A percentile compares a stretch with the other conserved stretches of the same genome.
Conservation (phyloP, 108 stramenopile species). For the Nannochloropsis oceanica region DNA sequence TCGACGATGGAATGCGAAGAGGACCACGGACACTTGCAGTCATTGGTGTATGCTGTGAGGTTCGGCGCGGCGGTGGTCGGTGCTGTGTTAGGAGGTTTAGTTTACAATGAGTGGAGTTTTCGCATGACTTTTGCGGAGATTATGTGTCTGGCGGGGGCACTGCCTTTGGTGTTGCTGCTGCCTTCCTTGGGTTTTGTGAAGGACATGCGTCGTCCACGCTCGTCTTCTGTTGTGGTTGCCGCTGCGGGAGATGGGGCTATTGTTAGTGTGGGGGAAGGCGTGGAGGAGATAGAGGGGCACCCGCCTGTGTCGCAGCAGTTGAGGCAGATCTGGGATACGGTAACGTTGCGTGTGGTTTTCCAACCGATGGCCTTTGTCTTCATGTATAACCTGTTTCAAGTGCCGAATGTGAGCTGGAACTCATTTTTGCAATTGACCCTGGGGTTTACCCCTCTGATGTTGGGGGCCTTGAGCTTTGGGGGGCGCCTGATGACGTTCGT, state of each 20-base stretch:
- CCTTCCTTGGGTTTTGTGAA: neutral
- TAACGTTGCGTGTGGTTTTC: constrained; percentile 44
- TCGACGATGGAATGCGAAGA: neutral
- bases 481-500: constrained; percentile 39
- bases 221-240: too few relatives aligned
- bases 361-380: constrained; percentile 44
- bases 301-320: neutral
- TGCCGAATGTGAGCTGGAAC: constrained; percentile 43
- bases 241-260: too few relatives aligned
- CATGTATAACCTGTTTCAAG: constrained; percentile 40
- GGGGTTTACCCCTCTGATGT: constrained; percentile 26
- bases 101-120: neutral
- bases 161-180: neutral
- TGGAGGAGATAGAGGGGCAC: neutral
- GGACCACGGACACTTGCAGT: neutral
- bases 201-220: neutral
- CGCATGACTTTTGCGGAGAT: neutral
- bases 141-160: neutral
- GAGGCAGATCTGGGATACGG: constrained; percentile 44
- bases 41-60: neutral
- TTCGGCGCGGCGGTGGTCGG: neutral
- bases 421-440: constrained; percentile 34
- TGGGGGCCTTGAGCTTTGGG: constrained; percentile 28
- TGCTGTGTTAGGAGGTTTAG: neutral
- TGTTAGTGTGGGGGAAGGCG: neutral